A percentile compares a stretch with the other conserved stretches of the same genome.
These are phyloP conservation scores for Penicillium psychrofluorescens DNA, from an alignment of 495 filamentous ascomycete species.

Conservation along the genomic window DNA sequence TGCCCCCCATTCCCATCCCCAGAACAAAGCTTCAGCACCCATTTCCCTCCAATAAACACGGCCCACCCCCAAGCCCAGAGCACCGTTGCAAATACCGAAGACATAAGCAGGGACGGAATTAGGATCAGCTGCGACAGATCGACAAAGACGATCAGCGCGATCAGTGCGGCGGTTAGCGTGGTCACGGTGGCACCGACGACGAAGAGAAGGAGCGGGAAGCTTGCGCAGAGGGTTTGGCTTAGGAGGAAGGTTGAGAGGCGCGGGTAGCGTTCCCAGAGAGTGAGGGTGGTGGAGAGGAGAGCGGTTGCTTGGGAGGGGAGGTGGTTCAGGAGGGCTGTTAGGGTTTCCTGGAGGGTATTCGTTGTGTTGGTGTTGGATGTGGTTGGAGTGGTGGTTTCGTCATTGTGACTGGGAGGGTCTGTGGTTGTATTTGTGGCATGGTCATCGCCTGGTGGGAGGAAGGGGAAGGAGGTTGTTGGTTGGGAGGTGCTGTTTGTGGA, in stretches of 20 bases:
- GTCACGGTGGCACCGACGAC: slow-evolving; percentile 26
- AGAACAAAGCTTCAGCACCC: slow-evolving; percentile 16
- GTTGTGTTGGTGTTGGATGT: background rate
- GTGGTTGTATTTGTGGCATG: background rate
- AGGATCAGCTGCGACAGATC: slow-evolving; percentile 58
- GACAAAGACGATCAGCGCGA: slow-evolving; percentile 48
- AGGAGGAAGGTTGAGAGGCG: slow-evolving; percentile 40
- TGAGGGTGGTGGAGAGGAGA: slow-evolving; percentile 1
- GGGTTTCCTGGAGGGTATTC: background rate
- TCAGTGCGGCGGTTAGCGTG: slow-evolving; percentile 31
- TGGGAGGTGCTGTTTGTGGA: background rate
- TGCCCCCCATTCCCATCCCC: background rate
- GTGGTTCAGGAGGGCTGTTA: slow-evolving; percentile 1
- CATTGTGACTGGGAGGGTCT: background rate
- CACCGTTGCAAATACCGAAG: slow-evolving; percentile 44
- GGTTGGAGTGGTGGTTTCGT: slow-evolving; percentile 1
- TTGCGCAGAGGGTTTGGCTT: slow-evolving; percentile 46
- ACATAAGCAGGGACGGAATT: slow-evolving; percentile 55
- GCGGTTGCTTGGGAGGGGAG: background rate
- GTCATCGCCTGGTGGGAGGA: background rate
- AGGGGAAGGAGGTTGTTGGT: background rate
- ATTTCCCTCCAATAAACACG: slow-evolving; percentile 47
- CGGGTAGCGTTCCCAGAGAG: slow-evolving; percentile 7
- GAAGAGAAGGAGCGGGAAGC: slow-evolving; percentile 57
- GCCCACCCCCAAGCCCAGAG: slow-evolving; percentile 58